phyloP scores from a whole-genome alignment of 148 eudicot species.

The Fagopyrum tataricum region DNA sequence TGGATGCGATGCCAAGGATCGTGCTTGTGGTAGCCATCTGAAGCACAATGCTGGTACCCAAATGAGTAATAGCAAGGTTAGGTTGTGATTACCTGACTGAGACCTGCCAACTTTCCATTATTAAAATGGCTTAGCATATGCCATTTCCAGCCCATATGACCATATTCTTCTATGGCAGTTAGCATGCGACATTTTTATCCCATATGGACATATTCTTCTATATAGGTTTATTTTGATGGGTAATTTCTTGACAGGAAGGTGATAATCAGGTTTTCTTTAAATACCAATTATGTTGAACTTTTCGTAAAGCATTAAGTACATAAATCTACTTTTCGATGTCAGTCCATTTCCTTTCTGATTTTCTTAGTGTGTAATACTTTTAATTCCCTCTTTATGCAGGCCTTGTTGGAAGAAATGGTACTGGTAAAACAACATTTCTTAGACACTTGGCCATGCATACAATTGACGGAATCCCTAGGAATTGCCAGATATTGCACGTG shows the following conservation, averaged over 20 bases:
- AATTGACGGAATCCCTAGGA: slow-evolving; percentile 93
- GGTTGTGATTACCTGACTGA: no score
- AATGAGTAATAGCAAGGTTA: no score
- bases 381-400: slow-evolving; percentile 35
- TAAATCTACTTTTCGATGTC: background rate
- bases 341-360: background rate
- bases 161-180: background rate
- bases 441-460: slow-evolving; percentile 93
- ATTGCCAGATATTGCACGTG: slow-evolving; percentile 93
- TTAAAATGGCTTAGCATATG: background rate
- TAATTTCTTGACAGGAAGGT: background rate
- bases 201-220: background rate
- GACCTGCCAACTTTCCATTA: no score
- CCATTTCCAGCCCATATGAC: background rate
- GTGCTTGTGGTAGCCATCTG: no score
- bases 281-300: background rate
- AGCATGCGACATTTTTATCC: background rate
- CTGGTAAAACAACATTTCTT: slow-evolving; percentile 97
- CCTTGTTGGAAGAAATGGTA: slow-evolving; percentile 98
- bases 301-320: background rate
- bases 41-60: no score
- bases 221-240: background rate
- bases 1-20: no score
- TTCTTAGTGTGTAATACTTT: background rate
- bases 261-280: background rate